Evolutionary conservation across 768 basidiomycete genomes (phyloP), one percentile per base, ranked within the genome.

Genomic region (Crucibulum laeve): DNA sequence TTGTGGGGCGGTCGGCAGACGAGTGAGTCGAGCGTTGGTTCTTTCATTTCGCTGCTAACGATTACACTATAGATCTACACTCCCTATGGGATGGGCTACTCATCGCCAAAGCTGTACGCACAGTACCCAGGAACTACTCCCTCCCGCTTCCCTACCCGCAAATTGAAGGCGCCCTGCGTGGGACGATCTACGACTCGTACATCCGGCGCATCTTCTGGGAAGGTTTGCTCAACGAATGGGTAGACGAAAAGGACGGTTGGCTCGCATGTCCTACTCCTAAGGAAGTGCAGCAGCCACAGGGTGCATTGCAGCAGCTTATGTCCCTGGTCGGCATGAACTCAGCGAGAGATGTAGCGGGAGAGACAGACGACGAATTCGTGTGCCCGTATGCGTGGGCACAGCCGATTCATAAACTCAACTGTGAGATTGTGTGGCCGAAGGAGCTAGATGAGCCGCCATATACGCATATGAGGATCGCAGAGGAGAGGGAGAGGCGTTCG

Each of bases 161-260:
- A 38, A 73, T 92, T 40, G 91, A 93, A 53, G 58, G 56, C 21
- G 61, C 77, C 8, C 74, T 96, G 10, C 77, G 79, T 15, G 88
- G 83, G 3, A 77, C 87, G 4, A 92, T 91, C 54, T 95, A 93
- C 61, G 88, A 92, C 63, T 75, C 88, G 0, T 90, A 84, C 62
- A 75, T 98, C 46, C 85, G 95, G 15, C 88, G 84, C 40, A 76
- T 97, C 48, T 76, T 94, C 55, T 81, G 79, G 77, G 91, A 97
- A 60, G 93, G 93, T 38, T 61, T 93, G 21, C 70, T 87, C 23
- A 65, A 74, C 33, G 75, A 78, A 56, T 93, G 86, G 84, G 58
- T 68, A 11, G 62, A 73, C 38, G 79, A 87, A 22, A 49, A 83
- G 38, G 23, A 41, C 1, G 38, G 28, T 28, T 53, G 46, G 46